Conservation (phyloP, 2,329 filamentous ascomycete species). For the Alternaria burnsii region DNA sequence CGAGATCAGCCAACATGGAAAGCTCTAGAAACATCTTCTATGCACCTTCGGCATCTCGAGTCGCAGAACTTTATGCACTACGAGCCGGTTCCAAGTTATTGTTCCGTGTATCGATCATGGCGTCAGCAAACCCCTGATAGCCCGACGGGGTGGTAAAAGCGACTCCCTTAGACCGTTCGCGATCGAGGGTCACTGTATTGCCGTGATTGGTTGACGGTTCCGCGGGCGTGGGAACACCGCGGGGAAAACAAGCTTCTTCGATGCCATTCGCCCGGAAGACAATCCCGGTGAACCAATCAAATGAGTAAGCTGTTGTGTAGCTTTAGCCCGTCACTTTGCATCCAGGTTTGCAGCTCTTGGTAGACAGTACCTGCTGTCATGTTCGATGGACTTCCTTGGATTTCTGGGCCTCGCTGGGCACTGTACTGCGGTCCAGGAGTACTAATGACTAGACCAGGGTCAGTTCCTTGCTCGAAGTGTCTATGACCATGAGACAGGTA, state of each 20-base stretch:
- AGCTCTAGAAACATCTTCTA: background rate
- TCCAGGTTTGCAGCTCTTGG: conserved; percentile 28
- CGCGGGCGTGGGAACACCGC: background rate
- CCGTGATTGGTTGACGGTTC: conserved; percentile 3
- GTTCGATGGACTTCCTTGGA: conserved; percentile 2
- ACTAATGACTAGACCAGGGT: background rate
- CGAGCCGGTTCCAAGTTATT: conserved; percentile 5
- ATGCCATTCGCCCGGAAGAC: background rate
- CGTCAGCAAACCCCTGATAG: conserved; percentile 4
- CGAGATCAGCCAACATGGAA: background rate
- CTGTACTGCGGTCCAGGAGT: background rate
- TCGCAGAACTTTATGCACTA: background rate
- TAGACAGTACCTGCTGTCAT: conserved; percentile 16
- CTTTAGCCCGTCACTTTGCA: conserved; percentile 26
- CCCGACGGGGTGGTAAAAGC: background rate
- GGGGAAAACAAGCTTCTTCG: background rate
- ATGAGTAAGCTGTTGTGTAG: conserved; percentile 24
- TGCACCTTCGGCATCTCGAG: background rate
- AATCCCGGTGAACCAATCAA: conserved; percentile 9
- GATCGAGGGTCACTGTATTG: background rate
- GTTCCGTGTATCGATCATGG: background rate
- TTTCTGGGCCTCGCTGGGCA: background rate
- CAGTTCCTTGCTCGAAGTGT: background rate
- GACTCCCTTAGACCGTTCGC: background rate
- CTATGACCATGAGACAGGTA: conserved; percentile 20